Evolutionary conservation across 2,329 filamentous ascomycete genomes (phyloP).

Genomic region (Arthrobotrys entomopaga): DNA sequence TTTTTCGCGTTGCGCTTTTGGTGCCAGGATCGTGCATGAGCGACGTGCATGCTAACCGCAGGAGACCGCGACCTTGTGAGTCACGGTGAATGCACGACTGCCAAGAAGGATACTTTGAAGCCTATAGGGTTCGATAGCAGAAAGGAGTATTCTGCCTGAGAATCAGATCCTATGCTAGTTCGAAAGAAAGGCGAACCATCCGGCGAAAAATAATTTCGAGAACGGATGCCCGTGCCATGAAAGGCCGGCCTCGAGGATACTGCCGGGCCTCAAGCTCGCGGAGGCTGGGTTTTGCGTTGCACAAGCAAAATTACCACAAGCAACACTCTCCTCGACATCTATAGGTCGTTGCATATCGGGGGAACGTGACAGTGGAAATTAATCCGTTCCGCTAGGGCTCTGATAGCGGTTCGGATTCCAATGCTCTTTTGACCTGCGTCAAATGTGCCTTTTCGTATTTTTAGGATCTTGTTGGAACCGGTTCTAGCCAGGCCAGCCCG

Average conservation of each 20-base stretch:
- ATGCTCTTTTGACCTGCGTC: constrained; percentile 27
- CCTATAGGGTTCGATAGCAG: background rate
- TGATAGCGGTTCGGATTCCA: constrained; percentile 48
- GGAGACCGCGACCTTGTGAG: constrained; percentile 30
- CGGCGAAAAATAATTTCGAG: constrained; percentile 5
- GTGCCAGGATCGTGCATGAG: constrained; percentile 31
- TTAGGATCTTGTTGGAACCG: constrained; percentile 17
- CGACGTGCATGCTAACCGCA: background rate
- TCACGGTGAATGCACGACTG: constrained; percentile 28
- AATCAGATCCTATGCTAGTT: constrained; percentile 42
- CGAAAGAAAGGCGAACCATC: constrained; percentile 14
- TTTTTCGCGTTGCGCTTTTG: constrained; percentile 54
- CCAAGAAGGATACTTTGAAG: background rate
- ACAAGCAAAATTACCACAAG: constrained; percentile 47
- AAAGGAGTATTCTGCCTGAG: constrained; percentile 15
- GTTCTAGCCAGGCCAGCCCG: constrained; percentile 14
- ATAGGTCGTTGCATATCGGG: constrained; percentile 32
- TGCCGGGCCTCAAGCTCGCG: background rate
- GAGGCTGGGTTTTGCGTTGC: constrained; percentile 32
- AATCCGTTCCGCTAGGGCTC: constrained; percentile 21
- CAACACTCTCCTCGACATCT: constrained; percentile 5
- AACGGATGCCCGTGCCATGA: background rate
- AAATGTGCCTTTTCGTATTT: constrained; percentile 17
- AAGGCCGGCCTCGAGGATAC: background rate
- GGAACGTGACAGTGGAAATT: constrained; percentile 13